Evolutionary conservation across 1,284 basidiomycete genomes (phyloP).

Genomic region (Cutaneotrichosporon sp.): DNA sequence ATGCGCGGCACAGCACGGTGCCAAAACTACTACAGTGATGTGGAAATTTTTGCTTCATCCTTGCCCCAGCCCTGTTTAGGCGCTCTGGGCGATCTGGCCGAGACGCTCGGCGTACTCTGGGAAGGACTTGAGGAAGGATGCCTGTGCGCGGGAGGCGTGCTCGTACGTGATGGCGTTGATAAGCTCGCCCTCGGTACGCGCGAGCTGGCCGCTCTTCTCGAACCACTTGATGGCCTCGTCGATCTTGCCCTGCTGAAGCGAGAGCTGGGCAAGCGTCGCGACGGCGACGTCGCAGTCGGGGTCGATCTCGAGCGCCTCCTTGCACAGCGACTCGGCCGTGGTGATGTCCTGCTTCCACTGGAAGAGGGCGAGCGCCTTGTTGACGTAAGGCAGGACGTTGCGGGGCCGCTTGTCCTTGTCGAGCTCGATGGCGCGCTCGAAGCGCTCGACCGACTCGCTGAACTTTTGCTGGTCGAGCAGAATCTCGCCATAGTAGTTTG

Average conservation of each 20-base stretch:
- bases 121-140: slow-evolving; percentile 74
- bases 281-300: slow-evolving; percentile 94
- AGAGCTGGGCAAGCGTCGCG: slow-evolving; percentile 89
- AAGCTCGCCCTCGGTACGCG: slow-evolving; percentile 86
- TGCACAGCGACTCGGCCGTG: slow-evolving; percentile 77
- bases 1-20: no score
- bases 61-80: slow-evolving; percentile 18
- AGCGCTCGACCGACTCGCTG: slow-evolving; percentile 88
- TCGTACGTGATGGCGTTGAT: slow-evolving; percentile 74
- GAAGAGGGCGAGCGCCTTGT: slow-evolving; percentile 92
- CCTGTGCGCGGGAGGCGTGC: slow-evolving; percentile 71
- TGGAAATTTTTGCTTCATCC: no score
- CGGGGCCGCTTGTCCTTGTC: slow-evolving; percentile 63
- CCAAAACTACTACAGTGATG: not conserved
- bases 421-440: slow-evolving; percentile 85
- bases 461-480: slow-evolving; percentile 87
- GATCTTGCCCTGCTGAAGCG: slow-evolving; percentile 85
- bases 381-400: slow-evolving; percentile 91
- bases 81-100: slow-evolving; percentile 46
- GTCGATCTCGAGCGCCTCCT: slow-evolving; percentile 81
- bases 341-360: slow-evolving; percentile 91
- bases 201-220: slow-evolving; percentile 73
- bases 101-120: slow-evolving; percentile 63
- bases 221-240: slow-evolving; percentile 85
- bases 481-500: slow-evolving; percentile 93